Conservation (phyloP, 2,329 filamentous ascomycete species). For the Xylaria sp. region DNA sequence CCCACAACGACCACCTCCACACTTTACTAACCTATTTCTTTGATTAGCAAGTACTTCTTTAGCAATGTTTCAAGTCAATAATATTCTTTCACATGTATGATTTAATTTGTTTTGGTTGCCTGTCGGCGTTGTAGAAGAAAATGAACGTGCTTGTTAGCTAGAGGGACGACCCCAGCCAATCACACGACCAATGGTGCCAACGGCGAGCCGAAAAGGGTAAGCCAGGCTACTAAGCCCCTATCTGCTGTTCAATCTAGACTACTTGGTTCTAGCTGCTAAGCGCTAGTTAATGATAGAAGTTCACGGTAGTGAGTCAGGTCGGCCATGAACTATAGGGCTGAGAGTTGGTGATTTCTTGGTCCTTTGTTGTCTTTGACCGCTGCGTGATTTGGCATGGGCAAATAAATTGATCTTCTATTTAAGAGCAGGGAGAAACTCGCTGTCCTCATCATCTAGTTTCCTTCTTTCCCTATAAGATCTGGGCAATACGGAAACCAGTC, state of each 20-base stretch:
- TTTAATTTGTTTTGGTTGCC: not conserved
- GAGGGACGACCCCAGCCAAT: not conserved
- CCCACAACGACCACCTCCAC: too few species aligned
- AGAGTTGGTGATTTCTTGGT: not conserved
- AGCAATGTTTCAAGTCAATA: not conserved
- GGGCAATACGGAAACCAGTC: too few species aligned
- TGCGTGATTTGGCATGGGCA: not conserved
- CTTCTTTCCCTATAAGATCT: not conserved
- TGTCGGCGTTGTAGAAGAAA: not conserved
- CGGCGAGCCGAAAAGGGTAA: conserved; percentile 8
- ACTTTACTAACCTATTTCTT: not conserved
- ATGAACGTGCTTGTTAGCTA: too few species aligned
- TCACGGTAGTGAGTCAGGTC: conserved; percentile 15
- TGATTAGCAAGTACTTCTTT: not conserved
- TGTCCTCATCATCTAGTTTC: not conserved
- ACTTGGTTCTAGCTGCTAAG: not conserved
- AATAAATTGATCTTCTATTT: not conserved
- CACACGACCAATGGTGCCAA: not conserved
- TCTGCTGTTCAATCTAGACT: not conserved
- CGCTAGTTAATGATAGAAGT: not conserved
- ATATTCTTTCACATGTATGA: not conserved
- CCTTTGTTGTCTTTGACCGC: not conserved
- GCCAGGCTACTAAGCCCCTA: not conserved
- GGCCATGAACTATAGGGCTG: not conserved
- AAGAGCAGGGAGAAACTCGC: not conserved